These are phyloP conservation scores for Ophiostoma fasciatum DNA, from an alignment of 2,329 filamentous ascomycete genomes.

Conservation along the genomic window DNA sequence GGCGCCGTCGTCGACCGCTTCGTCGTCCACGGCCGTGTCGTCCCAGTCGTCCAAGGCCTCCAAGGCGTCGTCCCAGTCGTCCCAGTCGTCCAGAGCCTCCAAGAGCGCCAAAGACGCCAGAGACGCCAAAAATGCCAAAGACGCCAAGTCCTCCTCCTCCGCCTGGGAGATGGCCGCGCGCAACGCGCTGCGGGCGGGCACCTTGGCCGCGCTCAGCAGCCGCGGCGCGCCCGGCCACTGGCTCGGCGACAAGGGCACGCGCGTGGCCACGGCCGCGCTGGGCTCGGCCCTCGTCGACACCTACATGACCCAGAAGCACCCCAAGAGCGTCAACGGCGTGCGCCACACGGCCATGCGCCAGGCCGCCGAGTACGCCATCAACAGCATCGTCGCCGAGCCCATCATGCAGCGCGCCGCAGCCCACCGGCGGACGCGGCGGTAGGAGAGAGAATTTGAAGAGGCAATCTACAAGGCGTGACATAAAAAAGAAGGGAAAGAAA, in stretches of 20 bases:
- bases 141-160: no score
- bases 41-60: no score
- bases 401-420: conserved; percentile 5
- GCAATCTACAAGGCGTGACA: no score
- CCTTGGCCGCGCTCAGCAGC: conserved; percentile 13
- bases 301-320: conserved; percentile 12
- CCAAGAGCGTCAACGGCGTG: conserved; percentile 13
- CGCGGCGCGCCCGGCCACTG: conserved; percentile 12
- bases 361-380: conserved; percentile 14
- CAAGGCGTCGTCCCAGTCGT: no score
- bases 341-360: conserved; percentile 16
- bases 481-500: no score
- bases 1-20: no score
- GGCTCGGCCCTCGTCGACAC: conserved; percentile 17
- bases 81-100: no score
- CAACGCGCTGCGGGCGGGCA: conserved; percentile 15
- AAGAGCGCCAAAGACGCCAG: no score
- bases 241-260: conserved; percentile 14
- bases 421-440: not conserved
- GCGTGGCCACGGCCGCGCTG: conserved; percentile 15
- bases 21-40: no score
- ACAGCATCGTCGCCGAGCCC: conserved; percentile 12
- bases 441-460: no score
- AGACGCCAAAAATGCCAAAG: no score
- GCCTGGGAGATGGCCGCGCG: conserved; percentile 11